Evolutionary conservation across 1,284 basidiomycete species (phyloP).

Genomic region (Schizopora paradoxa): DNA sequence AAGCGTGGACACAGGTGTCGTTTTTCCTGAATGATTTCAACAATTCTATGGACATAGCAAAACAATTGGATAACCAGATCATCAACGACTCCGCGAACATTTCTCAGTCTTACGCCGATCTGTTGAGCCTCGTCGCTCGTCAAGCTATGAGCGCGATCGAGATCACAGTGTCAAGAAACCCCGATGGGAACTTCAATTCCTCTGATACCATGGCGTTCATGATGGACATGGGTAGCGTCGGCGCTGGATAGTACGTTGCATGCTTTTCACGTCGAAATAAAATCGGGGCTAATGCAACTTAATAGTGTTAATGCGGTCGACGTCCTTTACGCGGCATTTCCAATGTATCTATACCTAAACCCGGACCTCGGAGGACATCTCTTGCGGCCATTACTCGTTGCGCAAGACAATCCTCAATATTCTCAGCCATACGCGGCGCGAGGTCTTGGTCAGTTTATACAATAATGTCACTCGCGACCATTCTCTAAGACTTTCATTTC

Average conservation of each 20-base stretch:
- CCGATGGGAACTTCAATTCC: conserved; percentile 31
- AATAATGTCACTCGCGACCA: background rate
- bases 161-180: conserved; percentile 28
- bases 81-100: conserved; percentile 22
- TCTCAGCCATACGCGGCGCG: conserved; percentile 31
- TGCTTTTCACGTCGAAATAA: conserved; percentile 40
- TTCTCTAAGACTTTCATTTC: conserved; percentile 1
- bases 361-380: conserved; percentile 34
- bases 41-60: conserved; percentile 18
- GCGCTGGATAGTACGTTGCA: conserved; percentile 28
- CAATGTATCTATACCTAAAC: conserved; percentile 42
- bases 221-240: conserved; percentile 35
- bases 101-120: conserved; percentile 22
- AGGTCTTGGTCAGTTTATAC: conserved; percentile 34
- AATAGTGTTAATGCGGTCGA: conserved; percentile 43
- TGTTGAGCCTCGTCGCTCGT: conserved; percentile 22
- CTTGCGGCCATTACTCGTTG: conserved; percentile 40
- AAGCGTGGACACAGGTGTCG: conserved; percentile 30
- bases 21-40: conserved; percentile 32
- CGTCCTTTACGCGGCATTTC: conserved; percentile 41
- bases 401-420: conserved; percentile 29
- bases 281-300: conserved; percentile 23
- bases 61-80: conserved; percentile 24
- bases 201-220: conserved; percentile 45
- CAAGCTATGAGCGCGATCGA: conserved; percentile 26